A percentile compares a stretch with the other conserved stretches of the same genome.
Conservation (phyloP, 768 basidiomycete species). For the Auricularia cornea region DNA sequence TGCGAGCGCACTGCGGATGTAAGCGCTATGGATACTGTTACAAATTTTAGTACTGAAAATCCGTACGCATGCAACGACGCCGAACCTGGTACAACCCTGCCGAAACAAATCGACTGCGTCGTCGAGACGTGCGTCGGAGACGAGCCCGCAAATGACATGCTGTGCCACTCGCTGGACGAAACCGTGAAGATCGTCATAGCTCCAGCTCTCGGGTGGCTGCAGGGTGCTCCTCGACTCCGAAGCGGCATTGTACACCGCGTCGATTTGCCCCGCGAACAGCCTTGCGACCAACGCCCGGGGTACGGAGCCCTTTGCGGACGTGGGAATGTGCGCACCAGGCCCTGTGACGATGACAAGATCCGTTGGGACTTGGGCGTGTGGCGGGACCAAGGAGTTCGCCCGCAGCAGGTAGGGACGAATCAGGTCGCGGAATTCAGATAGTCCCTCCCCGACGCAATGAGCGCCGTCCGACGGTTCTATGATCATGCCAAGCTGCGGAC, state of each 20-base stretch:
- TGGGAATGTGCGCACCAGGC: not conserved
- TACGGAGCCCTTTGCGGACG: not conserved
- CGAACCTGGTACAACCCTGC: not conserved
- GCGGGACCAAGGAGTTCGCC: not conserved
- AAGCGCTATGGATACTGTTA: not conserved
- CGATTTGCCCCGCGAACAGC: not conserved
- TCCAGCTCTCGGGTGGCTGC: not conserved
- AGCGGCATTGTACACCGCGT: not conserved
- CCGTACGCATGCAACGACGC: not conserved
- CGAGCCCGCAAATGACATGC: not conserved
- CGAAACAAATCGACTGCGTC: not conserved
- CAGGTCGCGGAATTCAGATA: not conserved
- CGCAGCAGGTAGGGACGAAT: not conserved
- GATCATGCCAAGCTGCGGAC: not conserved
- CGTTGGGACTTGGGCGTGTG: not conserved
- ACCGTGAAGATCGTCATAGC: not conserved
- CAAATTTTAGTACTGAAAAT: too few species aligned
- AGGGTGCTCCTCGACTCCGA: not conserved
- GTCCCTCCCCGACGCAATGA: not conserved
- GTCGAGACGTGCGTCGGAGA: not conserved
- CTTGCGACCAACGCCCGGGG: not conserved
- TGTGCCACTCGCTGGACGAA: not conserved
- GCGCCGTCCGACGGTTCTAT: not conserved
- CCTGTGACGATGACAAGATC: not conserved
- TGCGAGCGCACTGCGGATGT: not conserved